Conservation (phyloP, 768 basidiomycete species). For the Leccinum truebloodii region DNA sequence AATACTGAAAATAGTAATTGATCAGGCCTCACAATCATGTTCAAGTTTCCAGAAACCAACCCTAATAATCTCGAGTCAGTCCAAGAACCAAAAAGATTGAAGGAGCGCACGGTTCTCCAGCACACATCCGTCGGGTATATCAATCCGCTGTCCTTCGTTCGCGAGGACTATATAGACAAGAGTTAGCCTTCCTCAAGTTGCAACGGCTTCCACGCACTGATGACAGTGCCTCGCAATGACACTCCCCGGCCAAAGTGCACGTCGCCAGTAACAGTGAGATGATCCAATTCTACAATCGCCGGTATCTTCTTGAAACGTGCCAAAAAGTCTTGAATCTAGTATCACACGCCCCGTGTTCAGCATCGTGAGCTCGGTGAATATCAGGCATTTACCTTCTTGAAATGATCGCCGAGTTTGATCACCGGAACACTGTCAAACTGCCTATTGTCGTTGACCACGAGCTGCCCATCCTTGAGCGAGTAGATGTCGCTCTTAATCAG, state of each 20-base stretch:
- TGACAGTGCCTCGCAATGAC: constrained; percentile 87
- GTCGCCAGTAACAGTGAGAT: constrained; percentile 91
- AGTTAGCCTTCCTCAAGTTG: neutral
- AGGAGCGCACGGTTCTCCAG: constrained; percentile 59
- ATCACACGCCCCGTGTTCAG: neutral
- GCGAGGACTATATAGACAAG: constrained; percentile 54
- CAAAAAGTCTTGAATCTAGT: constrained; percentile 82
- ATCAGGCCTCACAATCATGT: constrained; percentile 57
- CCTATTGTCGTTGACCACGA: constrained; percentile 78
- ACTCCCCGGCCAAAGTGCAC: constrained; percentile 89
- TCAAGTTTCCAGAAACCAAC: constrained; percentile 81
- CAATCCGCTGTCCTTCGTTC: constrained; percentile 80
- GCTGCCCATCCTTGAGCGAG: constrained; percentile 83
- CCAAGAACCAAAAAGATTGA: neutral
- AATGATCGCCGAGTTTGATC: constrained; percentile 94
- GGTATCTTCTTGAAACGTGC: constrained; percentile 96
- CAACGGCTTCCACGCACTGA: constrained; percentile 45
- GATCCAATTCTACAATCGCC: constrained; percentile 86
- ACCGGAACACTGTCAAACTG: constrained; percentile 92
- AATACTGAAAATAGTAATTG: neutral
- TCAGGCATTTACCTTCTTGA: constrained; percentile 76
- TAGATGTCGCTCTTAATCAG: constrained; percentile 94
- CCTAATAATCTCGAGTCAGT: constrained; percentile 36
- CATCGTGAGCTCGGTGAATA: neutral
- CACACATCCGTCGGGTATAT: constrained; percentile 81